Conservation (phyloP, 2,329 filamentous ascomycete species). For the Ascochyta pisi region DNA sequence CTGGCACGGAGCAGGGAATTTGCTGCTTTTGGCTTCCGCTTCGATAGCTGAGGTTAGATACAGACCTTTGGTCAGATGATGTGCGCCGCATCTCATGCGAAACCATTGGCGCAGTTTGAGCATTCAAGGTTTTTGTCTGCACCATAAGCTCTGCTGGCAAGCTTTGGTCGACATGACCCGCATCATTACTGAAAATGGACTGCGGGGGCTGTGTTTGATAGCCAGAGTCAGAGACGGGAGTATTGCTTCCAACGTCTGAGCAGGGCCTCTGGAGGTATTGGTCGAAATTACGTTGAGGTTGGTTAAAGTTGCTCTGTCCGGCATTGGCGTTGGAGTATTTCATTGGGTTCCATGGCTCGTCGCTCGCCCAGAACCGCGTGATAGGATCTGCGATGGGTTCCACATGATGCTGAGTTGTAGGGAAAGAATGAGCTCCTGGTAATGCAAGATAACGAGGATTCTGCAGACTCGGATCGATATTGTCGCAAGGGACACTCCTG, state of each 20-base stretch:
- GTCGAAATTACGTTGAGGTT: conserved; percentile 23
- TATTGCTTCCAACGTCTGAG: conserved; percentile 35
- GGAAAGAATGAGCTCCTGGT: conserved; percentile 22
- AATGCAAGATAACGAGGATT: conserved; percentile 18
- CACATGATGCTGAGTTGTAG: conserved; percentile 3
- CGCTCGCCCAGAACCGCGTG: conserved; percentile 2
- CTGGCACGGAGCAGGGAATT: conserved; percentile 19
- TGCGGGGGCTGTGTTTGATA: conserved; percentile 39
- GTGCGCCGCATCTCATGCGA: conserved; percentile 21
- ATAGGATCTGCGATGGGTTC: conserved; percentile 20
- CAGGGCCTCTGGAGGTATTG: conserved; percentile 21
- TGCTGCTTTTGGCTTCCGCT: conserved; percentile 28
- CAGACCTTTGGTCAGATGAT: conserved; percentile 34
- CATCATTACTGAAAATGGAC: conserved; percentile 43
- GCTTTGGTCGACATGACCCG: conserved; percentile 28
- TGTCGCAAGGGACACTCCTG: background rate
- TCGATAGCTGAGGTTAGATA: conserved; percentile 30
- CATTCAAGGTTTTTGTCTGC: conserved; percentile 25
- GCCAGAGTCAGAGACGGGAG: conserved; percentile 40
- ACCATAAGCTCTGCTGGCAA: conserved; percentile 25
- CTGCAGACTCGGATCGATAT: background rate
- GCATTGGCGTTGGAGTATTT: conserved; percentile 2
- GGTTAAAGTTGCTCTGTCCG: conserved; percentile 8
- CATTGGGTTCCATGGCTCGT: conserved; percentile 40
- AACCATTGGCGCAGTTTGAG: conserved; percentile 25